These are phyloP conservation scores for Boletus reticuloceps DNA, from an alignment of 768 basidiomycete genomes.

Conservation along the genomic window DNA sequence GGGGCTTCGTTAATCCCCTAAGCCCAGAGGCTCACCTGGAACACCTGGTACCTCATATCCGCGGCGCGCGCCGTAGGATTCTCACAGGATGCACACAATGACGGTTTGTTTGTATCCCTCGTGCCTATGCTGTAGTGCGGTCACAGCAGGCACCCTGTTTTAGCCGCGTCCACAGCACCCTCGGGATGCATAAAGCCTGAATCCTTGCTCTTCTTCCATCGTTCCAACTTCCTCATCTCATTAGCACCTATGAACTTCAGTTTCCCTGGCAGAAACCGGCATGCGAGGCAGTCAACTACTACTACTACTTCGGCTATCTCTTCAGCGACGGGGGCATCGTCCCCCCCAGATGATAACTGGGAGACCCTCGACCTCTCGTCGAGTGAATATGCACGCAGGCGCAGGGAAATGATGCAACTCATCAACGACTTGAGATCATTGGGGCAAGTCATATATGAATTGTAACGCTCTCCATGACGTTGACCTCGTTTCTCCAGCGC, in stretches of 20 bases:
- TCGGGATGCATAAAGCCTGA: slow-evolving; percentile 9
- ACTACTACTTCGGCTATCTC: neutral
- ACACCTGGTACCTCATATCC: neutral
- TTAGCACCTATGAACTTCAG: neutral
- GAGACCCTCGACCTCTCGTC: slow-evolving; percentile 25
- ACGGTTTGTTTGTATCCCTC: neutral
- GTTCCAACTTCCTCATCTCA: neutral
- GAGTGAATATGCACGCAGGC: slow-evolving; percentile 39
- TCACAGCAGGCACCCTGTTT: neutral
- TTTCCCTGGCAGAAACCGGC: neutral
- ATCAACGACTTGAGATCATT: slow-evolving; percentile 37
- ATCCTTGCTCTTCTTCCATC: neutral
- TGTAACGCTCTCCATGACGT: neutral
- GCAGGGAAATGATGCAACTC: slow-evolving; percentile 40
- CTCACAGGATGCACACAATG: slow-evolving; percentile 1
- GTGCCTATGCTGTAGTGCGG: neutral
- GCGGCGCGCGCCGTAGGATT: neutral
- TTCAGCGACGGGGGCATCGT: neutral
- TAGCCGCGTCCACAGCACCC: neutral
- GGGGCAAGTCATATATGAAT: slow-evolving; percentile 30
- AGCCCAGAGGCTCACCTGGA: neutral
- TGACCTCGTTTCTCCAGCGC: slow-evolving; percentile 31
- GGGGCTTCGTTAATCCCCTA: no score
- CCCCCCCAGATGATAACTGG: slow-evolving; percentile 14
- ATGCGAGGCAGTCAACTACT: neutral